phyloP scores from a whole-genome alignment of 306 rosid genomes.

The Dryas alaskensis region DNA sequence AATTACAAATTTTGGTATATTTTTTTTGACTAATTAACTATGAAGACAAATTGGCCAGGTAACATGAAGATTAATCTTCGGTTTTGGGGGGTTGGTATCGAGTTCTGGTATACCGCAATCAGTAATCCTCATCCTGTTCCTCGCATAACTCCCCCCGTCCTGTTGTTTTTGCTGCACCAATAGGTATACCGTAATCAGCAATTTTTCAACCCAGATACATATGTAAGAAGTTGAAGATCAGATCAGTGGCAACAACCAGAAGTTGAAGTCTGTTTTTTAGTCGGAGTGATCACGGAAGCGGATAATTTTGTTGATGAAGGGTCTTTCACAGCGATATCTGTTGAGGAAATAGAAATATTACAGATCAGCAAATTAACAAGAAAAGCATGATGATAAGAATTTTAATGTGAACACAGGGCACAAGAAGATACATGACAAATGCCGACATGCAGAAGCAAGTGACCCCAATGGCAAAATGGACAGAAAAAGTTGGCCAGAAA shows the following conservation, averaged over 20 bases:
- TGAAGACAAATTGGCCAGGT: neutral
- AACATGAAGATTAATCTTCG: too few relatives aligned
- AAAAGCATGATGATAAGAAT: neutral
- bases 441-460: conserved; percentile 73
- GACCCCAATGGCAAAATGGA: conserved; percentile 70
- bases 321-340: conserved; percentile 67
- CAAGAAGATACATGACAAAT: conserved; percentile 55
- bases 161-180: neutral
- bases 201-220: neutral
- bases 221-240: neutral
- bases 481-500: conserved; percentile 61
- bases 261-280: conserved; percentile 27
- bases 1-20: neutral
- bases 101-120: too few relatives aligned
- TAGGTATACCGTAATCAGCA: neutral
- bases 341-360: neutral
- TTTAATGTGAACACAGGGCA: neutral
- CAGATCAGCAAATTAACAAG: neutral
- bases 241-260: neutral
- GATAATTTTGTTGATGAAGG: conserved; percentile 63
- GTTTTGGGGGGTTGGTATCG: too few relatives aligned
- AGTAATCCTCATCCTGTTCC: too few relatives aligned
- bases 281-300: conserved; percentile 67
- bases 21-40: neutral
- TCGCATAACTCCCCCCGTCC: neutral